A percentile compares a stretch with the other conserved stretches of the same genome.
Evolutionary conservation across 2,329 filamentous ascomycete genomes (phyloP).

Genomic region (Arthrobotrys iridis): DNA sequence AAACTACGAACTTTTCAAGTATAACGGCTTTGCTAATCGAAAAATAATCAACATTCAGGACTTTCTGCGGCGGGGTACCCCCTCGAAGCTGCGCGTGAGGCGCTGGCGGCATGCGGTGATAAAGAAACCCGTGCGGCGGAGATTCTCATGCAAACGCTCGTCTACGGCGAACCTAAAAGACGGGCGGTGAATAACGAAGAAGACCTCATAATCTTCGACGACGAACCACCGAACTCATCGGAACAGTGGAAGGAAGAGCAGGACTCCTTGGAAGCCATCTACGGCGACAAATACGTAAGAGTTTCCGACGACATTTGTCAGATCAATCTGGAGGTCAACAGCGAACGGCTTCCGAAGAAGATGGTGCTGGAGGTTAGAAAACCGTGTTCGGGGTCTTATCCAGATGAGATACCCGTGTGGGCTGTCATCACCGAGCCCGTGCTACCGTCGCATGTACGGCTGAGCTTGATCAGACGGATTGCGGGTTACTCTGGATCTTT

Average conservation of each 20-base stretch:
- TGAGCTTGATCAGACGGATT: conserved; percentile 83
- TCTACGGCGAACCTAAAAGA: conserved; percentile 59
- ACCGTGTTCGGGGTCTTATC: conserved; percentile 75
- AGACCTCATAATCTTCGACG: conserved; percentile 57
- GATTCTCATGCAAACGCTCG: conserved; percentile 76
- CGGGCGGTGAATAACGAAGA: conserved; percentile 62
- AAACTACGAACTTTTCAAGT: too few species aligned
- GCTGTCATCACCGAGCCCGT: conserved; percentile 65
- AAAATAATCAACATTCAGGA: conserved; percentile 11
- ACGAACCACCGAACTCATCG: conserved; percentile 59
- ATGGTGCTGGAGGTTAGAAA: conserved; percentile 63
- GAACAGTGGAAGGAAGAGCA: conserved; percentile 85
- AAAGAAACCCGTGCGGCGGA: conserved; percentile 83
- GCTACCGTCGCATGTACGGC: conserved; percentile 89
- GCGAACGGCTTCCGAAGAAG: conserved; percentile 57
- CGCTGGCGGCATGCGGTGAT: conserved; percentile 74
- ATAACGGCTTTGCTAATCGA: not conserved
- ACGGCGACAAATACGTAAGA: conserved; percentile 75
- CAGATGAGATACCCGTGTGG: conserved; percentile 72
- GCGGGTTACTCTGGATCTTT: conserved; percentile 77
- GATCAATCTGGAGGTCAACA: conserved; percentile 69
- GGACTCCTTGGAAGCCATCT: conserved; percentile 83
- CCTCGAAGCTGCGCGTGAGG: conserved; percentile 80
- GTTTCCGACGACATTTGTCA: conserved; percentile 73
- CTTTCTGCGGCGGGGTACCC: conserved; percentile 76